A percentile compares a stretch with the other conserved stretches of the same genome.
Conservation (phyloP, 768 basidiomycete species). For the Sutorius australiensis region DNA sequence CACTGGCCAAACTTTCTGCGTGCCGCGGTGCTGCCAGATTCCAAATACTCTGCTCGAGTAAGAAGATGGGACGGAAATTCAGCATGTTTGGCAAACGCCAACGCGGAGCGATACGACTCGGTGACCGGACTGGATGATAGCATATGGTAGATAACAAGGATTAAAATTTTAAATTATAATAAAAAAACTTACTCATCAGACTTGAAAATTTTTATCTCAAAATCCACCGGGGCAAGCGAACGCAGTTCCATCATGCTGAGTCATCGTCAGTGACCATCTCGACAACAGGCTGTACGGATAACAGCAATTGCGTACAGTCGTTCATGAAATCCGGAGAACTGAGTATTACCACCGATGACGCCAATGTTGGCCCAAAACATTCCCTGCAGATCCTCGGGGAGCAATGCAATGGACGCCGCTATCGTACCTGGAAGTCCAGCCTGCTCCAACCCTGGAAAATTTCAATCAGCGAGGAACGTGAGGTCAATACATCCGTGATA, state of each 20-base stretch:
- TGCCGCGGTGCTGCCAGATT: conserved; percentile 72
- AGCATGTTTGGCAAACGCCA: conserved; percentile 51
- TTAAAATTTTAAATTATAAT: neutral
- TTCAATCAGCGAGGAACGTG: conserved; percentile 3
- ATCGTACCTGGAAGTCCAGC: conserved; percentile 75
- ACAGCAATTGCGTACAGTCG: conserved; percentile 59
- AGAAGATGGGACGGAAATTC: conserved; percentile 53
- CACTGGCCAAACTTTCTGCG: conserved; percentile 71
- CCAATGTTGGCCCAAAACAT: conserved; percentile 97
- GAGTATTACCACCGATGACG: conserved; percentile 79
- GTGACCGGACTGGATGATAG: conserved; percentile 51
- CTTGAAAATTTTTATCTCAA: conserved; percentile 68
- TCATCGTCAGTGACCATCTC: conserved; percentile 13
- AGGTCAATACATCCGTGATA: conserved; percentile 6
- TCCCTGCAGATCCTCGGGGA: conserved; percentile 80
- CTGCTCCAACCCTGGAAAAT: conserved; percentile 65
- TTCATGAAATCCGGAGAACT: conserved; percentile 66
- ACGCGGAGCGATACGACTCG: conserved; percentile 61
- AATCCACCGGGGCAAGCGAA: conserved; percentile 77
- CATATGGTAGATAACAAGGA: conserved; percentile 13
- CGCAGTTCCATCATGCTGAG: conserved; percentile 69
- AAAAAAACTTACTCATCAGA: conserved; percentile 63
- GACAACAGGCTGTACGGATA: conserved; percentile 12
- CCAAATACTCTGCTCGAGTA: conserved; percentile 80
- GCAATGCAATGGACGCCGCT: conserved; percentile 66